Base-by-base conservation (phyloP, 805 yeast genomes). In the Lipomyces sp. region DNA sequence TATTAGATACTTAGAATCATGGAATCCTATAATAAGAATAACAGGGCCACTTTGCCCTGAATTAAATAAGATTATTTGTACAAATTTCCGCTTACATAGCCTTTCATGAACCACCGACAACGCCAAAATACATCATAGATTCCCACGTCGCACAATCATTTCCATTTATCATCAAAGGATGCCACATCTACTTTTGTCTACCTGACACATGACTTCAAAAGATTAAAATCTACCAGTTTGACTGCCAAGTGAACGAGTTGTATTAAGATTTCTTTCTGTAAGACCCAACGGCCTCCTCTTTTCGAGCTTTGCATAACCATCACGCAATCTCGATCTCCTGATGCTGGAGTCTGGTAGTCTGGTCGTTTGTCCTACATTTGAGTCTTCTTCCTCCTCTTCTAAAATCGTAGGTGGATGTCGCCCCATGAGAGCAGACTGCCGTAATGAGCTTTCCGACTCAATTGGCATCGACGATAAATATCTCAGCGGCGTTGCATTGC, bases 331-430 rank as follows among this genome's bases (percentile, higher is more conserved):
- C n/a, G 48, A 2, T 42, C 48, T 42, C n/a, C 48, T 15, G 18
- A 24, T 5, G 18, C n/a, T 6, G 24, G n/a, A 18, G 5, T 42
- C 48, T 6, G 18, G 8, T 42, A 24, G 8, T 3, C 15, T n/a
- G 4, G 24, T 24, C 48, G 10, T 8, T 42, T 6, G 24, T n/a
- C 8, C 48, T 24, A 42, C 8, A 42, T 15, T 42, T 15, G 7
- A 11, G 24, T 61, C 55, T 53, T 53, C 53, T 24, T 59, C 57
- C n/a, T 50, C 62, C 29, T 60, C 59, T 33, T 60, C 64, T 10
- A 29, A 29, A 15, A 60, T 60, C 10, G 64, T 60, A 4, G 58
- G 59, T 34, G 64, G 64, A 32, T 34, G 29, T 13, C 42, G 30
- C 8, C 42, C 13, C 29, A 35, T 3, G n/a, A 35, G 50, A 7